Percentiles rank a stretch among this genome's conserved stretches.
Evolutionary conservation across 345 rosid species (phyloP).

Genomic region (Mercurialis annua): DNA sequence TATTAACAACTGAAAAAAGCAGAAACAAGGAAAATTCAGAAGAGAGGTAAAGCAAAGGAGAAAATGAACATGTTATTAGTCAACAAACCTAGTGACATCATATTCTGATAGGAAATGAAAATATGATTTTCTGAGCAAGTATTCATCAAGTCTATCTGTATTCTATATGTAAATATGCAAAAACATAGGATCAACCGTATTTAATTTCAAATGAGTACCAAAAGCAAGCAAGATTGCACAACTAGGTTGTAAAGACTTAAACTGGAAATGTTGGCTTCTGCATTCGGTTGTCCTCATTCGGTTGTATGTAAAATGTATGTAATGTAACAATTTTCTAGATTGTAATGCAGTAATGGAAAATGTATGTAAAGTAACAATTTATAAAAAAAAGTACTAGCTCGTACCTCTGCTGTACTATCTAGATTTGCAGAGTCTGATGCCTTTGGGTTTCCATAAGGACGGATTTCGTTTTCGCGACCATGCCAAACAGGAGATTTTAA

Average conservation of each 20-base stretch:
- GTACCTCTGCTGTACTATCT: conserved; percentile 96
- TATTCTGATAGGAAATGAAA: neutral
- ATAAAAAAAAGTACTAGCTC: conserved; percentile 18
- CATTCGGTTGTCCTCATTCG: neutral
- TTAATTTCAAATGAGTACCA: neutral
- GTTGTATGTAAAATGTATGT: neutral
- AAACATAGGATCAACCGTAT: neutral
- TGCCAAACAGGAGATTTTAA: conserved; percentile 91
- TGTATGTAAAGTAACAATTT: neutral
- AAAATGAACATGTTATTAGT: conserved; percentile 9
- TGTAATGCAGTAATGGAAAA: neutral
- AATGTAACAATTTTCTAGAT: neutral
- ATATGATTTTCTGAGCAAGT: neutral
- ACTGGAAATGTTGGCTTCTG: neutral
- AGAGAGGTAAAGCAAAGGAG: neutral
- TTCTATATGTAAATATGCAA: neutral
- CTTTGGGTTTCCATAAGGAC: conserved; percentile 91
- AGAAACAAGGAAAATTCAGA: conserved; percentile 17
- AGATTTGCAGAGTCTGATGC: conserved; percentile 98
- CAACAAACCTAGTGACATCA: conserved; percentile 14
- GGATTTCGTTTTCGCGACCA: conserved; percentile 92
- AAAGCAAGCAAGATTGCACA: neutral
- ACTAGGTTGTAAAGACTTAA: conserved; percentile 1
- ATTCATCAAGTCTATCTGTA: conserved; percentile 1
- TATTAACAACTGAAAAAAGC: conserved; percentile 57